Percentiles rank a stretch among this genome's conserved stretches.
Conservation (phyloP, 2,329 filamentous ascomycete genomes). For the Alternaria incomplexa region DNA sequence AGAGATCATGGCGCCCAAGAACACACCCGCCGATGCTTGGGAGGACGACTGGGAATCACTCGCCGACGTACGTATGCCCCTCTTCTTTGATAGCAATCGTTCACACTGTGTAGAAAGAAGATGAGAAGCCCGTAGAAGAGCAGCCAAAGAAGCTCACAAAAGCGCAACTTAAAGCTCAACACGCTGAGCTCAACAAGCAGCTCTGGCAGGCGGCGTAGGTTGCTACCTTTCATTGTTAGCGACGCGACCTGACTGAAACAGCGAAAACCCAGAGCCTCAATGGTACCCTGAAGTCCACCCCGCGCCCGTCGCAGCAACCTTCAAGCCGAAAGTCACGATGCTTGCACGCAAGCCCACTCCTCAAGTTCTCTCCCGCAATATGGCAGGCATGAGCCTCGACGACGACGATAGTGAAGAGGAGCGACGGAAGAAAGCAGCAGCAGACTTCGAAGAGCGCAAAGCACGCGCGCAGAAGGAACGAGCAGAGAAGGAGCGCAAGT, state of each 20-base stretch:
- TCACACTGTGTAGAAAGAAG: conserved; percentile 42
- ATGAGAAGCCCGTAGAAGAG: conserved; percentile 47
- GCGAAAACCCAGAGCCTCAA: conserved; percentile 75
- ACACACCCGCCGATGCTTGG: conserved; percentile 69
- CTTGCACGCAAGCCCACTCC: conserved; percentile 80
- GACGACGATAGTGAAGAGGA: conserved; percentile 70
- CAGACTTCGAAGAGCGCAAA: conserved; percentile 77
- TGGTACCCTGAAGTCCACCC: conserved; percentile 73
- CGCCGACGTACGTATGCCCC: conserved; percentile 65
- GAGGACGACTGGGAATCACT: conserved; percentile 87
- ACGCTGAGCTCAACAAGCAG: conserved; percentile 82
- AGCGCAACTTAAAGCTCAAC: conserved; percentile 77
- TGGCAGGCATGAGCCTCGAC: conserved; percentile 54
- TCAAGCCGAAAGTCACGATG: conserved; percentile 83
- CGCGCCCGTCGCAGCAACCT: conserved; percentile 71
- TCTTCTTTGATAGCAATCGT: conserved; percentile 7
- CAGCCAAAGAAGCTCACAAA: conserved; percentile 66
- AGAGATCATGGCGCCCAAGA: conserved; percentile 47
- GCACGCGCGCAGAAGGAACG: conserved; percentile 78
- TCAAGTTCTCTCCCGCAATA: conserved; percentile 65
- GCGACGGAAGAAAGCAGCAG: conserved; percentile 64
- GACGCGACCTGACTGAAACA: conserved; percentile 44
- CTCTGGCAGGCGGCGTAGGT: conserved; percentile 88
- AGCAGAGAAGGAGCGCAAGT: conserved; percentile 88
- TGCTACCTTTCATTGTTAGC: neutral